Conservation (phyloP, 768 basidiomycete species). For the Boletus coccyginus region DNA sequence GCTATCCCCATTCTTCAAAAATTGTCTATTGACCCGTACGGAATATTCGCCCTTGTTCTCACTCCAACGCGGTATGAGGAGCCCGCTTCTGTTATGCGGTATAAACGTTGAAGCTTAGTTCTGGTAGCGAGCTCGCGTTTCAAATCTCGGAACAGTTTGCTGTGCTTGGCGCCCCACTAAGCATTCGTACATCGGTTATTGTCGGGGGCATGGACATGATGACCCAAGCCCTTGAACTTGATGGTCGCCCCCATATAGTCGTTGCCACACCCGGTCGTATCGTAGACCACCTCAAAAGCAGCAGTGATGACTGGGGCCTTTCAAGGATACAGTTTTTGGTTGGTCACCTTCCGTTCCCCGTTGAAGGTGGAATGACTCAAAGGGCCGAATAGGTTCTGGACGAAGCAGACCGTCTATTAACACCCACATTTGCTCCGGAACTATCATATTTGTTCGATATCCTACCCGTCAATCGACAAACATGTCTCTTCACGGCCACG, state of each 20-base stretch:
- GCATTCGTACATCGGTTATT: constrained; percentile 80
- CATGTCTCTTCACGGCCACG: constrained; percentile 95
- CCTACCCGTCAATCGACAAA: constrained; percentile 87
- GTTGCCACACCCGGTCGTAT: constrained; percentile 96
- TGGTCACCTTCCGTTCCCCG: constrained; percentile 18
- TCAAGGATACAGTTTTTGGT: constrained; percentile 85
- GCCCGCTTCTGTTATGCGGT: neutral
- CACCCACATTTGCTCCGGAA: constrained; percentile 86
- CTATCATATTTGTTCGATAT: constrained; percentile 71
- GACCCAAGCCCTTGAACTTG: constrained; percentile 83
- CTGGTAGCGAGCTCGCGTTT: constrained; percentile 85
- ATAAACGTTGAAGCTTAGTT: neutral
- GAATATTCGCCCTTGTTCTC: constrained; percentile 88
- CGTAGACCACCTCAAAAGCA: constrained; percentile 83
- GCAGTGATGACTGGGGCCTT: constrained; percentile 75
- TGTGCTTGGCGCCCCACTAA: constrained; percentile 80
- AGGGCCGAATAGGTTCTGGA: constrained; percentile 69
- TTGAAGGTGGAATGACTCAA: neutral
- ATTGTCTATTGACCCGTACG: constrained; percentile 86
- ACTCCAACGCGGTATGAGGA: constrained; percentile 85
- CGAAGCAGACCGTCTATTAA: constrained; percentile 92
- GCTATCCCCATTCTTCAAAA: constrained; percentile 92
- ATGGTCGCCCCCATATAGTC: constrained; percentile 84
- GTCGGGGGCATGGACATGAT: constrained; percentile 99
- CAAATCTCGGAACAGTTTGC: constrained; percentile 97